These are phyloP conservation scores for Calocybe cyanea DNA, from an alignment of 768 basidiomycete species.

Conservation along the genomic window DNA sequence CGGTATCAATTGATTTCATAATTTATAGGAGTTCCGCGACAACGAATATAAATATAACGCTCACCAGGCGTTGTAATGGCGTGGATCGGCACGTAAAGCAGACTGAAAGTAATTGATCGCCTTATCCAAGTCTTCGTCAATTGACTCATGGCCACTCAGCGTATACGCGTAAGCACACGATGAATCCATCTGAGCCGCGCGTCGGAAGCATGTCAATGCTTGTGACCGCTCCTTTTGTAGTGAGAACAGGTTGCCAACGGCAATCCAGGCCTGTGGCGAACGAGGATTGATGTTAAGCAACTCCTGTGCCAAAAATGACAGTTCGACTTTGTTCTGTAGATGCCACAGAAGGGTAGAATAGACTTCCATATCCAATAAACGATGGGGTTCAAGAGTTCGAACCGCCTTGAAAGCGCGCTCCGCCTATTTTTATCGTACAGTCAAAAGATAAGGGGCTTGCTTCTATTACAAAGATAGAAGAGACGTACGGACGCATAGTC, in stretches of 20 bases:
- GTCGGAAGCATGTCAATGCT: conserved; percentile 90
- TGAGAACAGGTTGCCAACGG: conserved; percentile 93
- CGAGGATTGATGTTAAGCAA: conserved; percentile 81
- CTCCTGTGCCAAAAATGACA: conserved; percentile 93
- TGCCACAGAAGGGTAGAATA: conserved; percentile 98
- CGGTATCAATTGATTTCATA: conserved; percentile 22
- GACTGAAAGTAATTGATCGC: conserved; percentile 90
- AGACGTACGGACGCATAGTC: conserved; percentile 83
- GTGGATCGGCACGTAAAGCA: conserved; percentile 84
- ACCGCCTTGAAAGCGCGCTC: conserved; percentile 85
- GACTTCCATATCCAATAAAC: conserved; percentile 90
- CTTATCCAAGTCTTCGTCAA: conserved; percentile 92
- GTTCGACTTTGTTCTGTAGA: conserved; percentile 73
- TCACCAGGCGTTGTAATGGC: conserved; percentile 98
- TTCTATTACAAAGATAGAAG: conserved; percentile 12
- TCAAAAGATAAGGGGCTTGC: conserved; percentile 23
- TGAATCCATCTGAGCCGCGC: conserved; percentile 87
- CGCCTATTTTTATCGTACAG: conserved; percentile 51
- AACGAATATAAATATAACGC: conserved; percentile 27
- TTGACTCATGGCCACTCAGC: conserved; percentile 92
- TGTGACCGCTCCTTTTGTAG: conserved; percentile 91
- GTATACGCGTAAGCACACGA: conserved; percentile 95
- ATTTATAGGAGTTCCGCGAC: conserved; percentile 5
- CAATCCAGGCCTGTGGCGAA: conserved; percentile 91
- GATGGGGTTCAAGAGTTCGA: conserved; percentile 84